A percentile compares a stretch with the other conserved stretches of the same genome.
Conservation (phyloP, 228 moss, liverwort and hornwort species). For the Sphagnum magellanicum region DNA sequence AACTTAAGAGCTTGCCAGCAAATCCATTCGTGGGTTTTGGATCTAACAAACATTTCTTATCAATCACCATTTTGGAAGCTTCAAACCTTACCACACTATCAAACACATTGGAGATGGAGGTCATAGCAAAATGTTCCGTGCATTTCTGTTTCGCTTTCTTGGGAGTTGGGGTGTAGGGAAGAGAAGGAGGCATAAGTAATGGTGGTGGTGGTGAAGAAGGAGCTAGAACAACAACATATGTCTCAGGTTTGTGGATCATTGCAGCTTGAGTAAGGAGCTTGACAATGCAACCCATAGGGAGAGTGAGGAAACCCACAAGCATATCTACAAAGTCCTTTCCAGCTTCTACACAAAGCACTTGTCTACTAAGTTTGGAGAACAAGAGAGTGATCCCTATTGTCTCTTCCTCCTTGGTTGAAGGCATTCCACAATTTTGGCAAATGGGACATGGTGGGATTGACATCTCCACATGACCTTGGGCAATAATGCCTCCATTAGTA, state of each 20-base stretch:
- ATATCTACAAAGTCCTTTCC: conserved; percentile 72
- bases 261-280: conserved; percentile 44
- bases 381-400: conserved; percentile 45
- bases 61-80: conserved; percentile 12
- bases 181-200: not conserved
- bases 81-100: conserved; percentile 58
- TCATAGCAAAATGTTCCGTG: conserved; percentile 24
- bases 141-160: conserved; percentile 20
- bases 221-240: conserved; percentile 23
- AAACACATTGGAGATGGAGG: conserved; percentile 50
- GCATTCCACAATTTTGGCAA: conserved; percentile 27
- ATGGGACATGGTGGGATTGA: no score
- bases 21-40: conserved; percentile 52
- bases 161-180: conserved; percentile 28
- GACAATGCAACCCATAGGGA: conserved; percentile 54
- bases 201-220: not conserved
- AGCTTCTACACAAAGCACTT: conserved; percentile 65
- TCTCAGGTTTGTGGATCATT: conserved; percentile 36
- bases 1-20: conserved; percentile 44
- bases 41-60: conserved; percentile 51
- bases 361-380: conserved; percentile 57
- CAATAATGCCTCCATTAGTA: no score
- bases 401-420: conserved; percentile 20
- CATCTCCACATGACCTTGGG: no score
- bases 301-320: conserved; percentile 65